A percentile compares a stretch with the other conserved stretches of the same genome.
Conservation (phyloP, 306 rosid genomes). For the Albizia julibrissin region DNA sequence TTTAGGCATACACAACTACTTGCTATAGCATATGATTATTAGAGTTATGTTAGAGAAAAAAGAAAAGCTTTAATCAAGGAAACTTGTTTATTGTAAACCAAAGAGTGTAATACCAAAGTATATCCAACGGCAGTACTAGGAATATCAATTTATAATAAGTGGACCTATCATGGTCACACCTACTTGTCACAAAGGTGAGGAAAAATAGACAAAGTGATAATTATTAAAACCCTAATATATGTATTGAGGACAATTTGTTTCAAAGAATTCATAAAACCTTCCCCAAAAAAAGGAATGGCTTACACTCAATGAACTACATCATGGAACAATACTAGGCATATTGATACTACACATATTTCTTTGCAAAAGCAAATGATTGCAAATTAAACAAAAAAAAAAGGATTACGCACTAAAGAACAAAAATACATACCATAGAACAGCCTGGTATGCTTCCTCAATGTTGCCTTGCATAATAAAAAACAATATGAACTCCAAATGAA, state of each 20-base stretch:
- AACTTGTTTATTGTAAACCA: neutral
- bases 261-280: neutral
- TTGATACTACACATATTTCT: constrained; percentile 16
- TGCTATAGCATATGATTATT: neutral
- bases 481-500: constrained; percentile 61
- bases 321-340: constrained; percentile 18
- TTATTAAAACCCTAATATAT: constrained; percentile 6
- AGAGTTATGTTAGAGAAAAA: neutral
- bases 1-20: neutral
- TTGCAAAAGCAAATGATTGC: neutral
- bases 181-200: neutral
- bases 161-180: neutral
- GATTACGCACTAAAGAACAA: constrained; percentile 5
- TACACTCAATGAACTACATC: constrained; percentile 14
- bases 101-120: neutral
- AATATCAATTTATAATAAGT: constrained; percentile 2
- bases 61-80: neutral
- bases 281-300: constrained; percentile 2
- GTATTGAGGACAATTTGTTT: constrained; percentile 2
- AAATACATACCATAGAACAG: constrained; percentile 54
- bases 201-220: constrained; percentile 7
- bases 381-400: neutral
- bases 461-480: constrained; percentile 59
- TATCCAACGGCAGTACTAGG: neutral
- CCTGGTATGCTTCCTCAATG: constrained; percentile 53